Conservation (phyloP, 106 monocot species). For the Agapanthus africanus region DNA sequence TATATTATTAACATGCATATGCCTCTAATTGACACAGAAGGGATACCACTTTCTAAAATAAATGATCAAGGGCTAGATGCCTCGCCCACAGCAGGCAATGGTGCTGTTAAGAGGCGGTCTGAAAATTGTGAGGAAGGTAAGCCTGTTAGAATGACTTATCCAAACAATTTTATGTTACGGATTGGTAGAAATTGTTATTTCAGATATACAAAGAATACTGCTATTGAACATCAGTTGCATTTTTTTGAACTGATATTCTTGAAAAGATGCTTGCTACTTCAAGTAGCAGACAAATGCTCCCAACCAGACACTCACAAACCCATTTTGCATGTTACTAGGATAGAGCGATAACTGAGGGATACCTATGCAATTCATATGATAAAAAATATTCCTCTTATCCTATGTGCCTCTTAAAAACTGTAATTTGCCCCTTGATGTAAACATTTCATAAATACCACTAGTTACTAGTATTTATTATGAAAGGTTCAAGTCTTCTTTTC, state of each 20-base stretch:
- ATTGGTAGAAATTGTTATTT: neutral
- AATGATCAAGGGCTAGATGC: slow-evolving; percentile 15
- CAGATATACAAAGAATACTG: too few species aligned
- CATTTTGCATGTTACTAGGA: neutral
- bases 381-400: neutral
- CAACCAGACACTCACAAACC: too few species aligned
- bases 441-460: neutral
- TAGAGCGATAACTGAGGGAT: neutral
- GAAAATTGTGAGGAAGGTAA: slow-evolving; percentile 39
- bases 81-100: slow-evolving; percentile 10
- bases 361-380: neutral
- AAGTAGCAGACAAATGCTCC: too few species aligned
- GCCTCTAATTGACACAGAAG: slow-evolving; percentile 11
- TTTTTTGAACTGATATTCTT: too few species aligned
- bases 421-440: neutral
- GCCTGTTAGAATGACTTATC: neutral
- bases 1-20: slow-evolving; percentile 3
- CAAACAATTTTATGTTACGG: neutral
- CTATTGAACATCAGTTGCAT: too few species aligned
- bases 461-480: neutral
- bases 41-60: neutral
- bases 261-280: too few species aligned
- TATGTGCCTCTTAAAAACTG: neutral
- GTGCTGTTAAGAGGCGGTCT: slow-evolving; percentile 41
- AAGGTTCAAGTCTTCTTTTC: too few species aligned